Percentiles rank a stretch among this genome's conserved stretches.
phyloP scores from a whole-genome alignment of 106 monocot species.

The Xerophyta viscosa region DNA sequence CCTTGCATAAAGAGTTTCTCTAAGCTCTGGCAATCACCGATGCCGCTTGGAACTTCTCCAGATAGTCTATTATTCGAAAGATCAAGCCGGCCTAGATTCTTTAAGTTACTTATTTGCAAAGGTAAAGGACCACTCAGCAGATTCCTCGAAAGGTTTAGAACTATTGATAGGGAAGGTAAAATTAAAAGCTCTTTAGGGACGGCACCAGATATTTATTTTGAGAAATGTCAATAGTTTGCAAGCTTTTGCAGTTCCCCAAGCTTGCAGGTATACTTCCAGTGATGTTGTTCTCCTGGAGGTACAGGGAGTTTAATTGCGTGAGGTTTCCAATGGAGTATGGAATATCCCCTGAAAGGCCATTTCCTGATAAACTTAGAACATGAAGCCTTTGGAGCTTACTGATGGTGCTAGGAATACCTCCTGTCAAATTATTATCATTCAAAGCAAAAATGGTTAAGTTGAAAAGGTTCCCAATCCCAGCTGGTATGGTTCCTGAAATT shows the following conservation, averaged over 20 bases:
- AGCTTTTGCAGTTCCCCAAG: constrained; percentile 10
- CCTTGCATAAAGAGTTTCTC: constrained; percentile 5
- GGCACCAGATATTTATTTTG: constrained; percentile 8
- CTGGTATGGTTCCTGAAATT: constrained; percentile 11
- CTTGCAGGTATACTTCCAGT: constrained; percentile 20
- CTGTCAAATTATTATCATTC: constrained; percentile 1
- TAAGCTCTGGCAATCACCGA: constrained; percentile 14
- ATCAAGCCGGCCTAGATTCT: constrained; percentile 1
- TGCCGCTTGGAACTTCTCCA: constrained; percentile 18
- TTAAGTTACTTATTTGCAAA: constrained; percentile 3
- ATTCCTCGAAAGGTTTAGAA: constrained; percentile 10
- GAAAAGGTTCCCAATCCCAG: constrained; percentile 1
- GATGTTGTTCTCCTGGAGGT: background rate
- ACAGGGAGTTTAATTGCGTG: background rate
- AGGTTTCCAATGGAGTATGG: constrained; percentile 7
- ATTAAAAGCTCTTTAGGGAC: constrained; percentile 20
- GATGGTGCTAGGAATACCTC: background rate
- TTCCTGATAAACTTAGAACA: background rate
- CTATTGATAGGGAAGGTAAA: constrained; percentile 3
- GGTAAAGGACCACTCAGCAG: constrained; percentile 2
- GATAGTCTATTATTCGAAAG: constrained; percentile 14
- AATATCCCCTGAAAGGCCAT: background rate
- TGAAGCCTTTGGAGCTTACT: constrained; percentile 3
- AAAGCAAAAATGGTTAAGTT: background rate
- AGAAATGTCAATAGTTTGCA: constrained; percentile 6